These are phyloP conservation scores for Croton laevigatus DNA, from an alignment of 441 rosid genomes.

Conservation along the genomic window DNA sequence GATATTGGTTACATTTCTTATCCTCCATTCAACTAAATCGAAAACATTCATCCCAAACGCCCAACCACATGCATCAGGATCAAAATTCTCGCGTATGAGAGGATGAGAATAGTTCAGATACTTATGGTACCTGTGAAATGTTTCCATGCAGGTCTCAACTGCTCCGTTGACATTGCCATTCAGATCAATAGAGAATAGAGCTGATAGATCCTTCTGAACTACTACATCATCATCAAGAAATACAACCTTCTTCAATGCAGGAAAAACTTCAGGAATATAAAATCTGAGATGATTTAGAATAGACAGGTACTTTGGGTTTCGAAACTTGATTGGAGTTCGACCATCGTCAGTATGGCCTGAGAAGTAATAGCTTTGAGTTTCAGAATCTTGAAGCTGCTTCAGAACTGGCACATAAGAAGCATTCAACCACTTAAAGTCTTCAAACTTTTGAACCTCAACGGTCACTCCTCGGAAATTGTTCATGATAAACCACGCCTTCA, in stretches of 20 bases:
- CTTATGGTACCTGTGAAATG: constrained; percentile 77
- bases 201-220: constrained; percentile 76
- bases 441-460: constrained; percentile 90
- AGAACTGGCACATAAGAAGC: constrained; percentile 97
- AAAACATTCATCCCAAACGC: constrained; percentile 97
- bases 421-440: constrained; percentile 93
- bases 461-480: constrained; percentile 73
- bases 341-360: constrained; percentile 75
- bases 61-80: constrained; percentile 98
- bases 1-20: constrained; percentile 74
- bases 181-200: constrained; percentile 37
- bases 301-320: constrained; percentile 88
- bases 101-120: constrained; percentile 64
- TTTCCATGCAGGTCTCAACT: constrained; percentile 96
- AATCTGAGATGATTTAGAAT: constrained; percentile 75
- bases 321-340: constrained; percentile 79
- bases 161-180: constrained; percentile 92
- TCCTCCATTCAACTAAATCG: constrained; percentile 92
- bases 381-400: constrained; percentile 96
- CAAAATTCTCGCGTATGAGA: constrained; percentile 74
- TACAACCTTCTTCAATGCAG: constrained; percentile 67
- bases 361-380: constrained; percentile 89
- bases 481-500: constrained; percentile 89
- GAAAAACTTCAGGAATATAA: constrained; percentile 89
- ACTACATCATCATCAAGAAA: constrained; percentile 95